Base-by-base conservation (phyloP, 108 stramenopile species). In the Bacterosira constricta region DNA sequence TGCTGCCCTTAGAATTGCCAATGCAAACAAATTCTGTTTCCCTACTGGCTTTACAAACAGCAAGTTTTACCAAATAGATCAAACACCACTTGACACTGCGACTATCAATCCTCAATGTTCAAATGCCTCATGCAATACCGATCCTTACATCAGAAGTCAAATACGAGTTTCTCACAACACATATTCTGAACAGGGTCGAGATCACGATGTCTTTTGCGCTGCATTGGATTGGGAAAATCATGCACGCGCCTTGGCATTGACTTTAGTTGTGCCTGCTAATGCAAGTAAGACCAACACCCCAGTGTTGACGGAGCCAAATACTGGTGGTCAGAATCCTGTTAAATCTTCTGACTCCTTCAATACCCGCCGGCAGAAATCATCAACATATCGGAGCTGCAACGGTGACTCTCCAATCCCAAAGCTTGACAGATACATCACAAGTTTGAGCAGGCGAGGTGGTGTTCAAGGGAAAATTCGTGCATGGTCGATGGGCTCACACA, bases 191-290 rank as follows among this genome's bases (percentile, higher is more conserved):
- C 31, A 39, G 37, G 46, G 47, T 15, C 37, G 45, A 37, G 56
- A 58, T 37, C 44, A 73, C 26, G 72, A 73, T 9, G 15, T 36
- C 1, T 80, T 80, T 26, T 63, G 62, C 7, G 49, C 41, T 44
- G 39, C 72, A 34, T 23, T 80, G 55, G 39, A 73, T 38, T 93
- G 89, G 89, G 81, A 86, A 34, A 77, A 49, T 1, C 91, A 92
- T 73, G 94, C 91, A 11, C 41, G 74, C 4, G 91, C 84, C 6
- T 75, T 95, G 29, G 84, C 86, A 8, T 55, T 56, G 12, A 93
- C 90, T 18, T 66, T 95, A 18, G 89, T 95, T 57, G 85, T 95
- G 8, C 94, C 94, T 26, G 59, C 83, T 23, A 80, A 88, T 32
- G 51, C 35, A 46, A 65, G 63, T 45, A 84, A 85, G 51, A 74